Base-by-base conservation (phyloP, 2,329 filamentous ascomycete species). In the Aureobasidium sp. region DNA sequence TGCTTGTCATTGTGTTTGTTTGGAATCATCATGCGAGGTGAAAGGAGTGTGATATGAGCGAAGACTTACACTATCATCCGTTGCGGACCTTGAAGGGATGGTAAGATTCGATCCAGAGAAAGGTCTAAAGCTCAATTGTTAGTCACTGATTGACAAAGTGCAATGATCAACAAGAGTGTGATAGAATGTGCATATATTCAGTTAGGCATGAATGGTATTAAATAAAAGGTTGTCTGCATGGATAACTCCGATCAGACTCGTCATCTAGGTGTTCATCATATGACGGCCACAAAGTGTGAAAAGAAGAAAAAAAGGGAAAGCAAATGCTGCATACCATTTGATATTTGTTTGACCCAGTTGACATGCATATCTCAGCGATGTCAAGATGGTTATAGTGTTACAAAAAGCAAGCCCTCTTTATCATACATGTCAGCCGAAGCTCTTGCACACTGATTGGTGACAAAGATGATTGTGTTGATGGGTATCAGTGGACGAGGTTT, bases 401-500 rank as follows among this genome's bases (percentile, higher is more conserved):
- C 51, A 55, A 47, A 48, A 48, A 20, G 34, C 55, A 60, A 60
- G 24, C 46, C 57, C 20, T 46, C 41, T 60, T 60, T 43, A 50
- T 50, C 46, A 41, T 51, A 24, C 53, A 39, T 41, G 57, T 60
- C 57, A 60, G 57, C 41, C 57, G 46, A 51, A 60, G 57, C 46
- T 60, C 57, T 51, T 60, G 32, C 20, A 32, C 24, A 41, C 44
- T 51, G 39, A 26, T 29, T 50, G 34, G 17, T 51, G 57, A 60
- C 57, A 51, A 51, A 2, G 57, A 15, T 48, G 24, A 43, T 20
- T 50, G 26, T 39, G 41, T 51, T 51, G 26, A 26, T 43, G 59
- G 44, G 46, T 15, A 50, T 75, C 73, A 75, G 73, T 75, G 73
- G 73, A 73, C 73, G 71, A 75, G 73, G 73, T 75, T 75, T 75